Percentiles rank a stretch among this genome's conserved stretches.
Evolutionary conservation across 2,329 filamentous ascomycete genomes (phyloP).

Genomic region (Microdochium nivale): DNA sequence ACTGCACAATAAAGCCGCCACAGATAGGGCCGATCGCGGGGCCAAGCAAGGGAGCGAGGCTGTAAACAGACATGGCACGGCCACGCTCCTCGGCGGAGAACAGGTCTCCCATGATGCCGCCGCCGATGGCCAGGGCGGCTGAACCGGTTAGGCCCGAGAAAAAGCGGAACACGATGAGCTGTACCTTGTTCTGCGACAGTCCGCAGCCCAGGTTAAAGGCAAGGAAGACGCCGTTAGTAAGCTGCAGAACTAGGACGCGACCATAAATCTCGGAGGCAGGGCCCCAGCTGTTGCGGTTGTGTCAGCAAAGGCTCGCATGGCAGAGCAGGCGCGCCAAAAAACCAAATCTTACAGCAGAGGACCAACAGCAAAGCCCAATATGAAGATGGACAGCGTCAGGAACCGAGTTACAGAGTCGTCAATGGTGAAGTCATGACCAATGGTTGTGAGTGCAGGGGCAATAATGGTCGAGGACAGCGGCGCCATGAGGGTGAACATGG

Average conservation of each 20-base stretch:
- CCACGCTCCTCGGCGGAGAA: slow-evolving; percentile 55
- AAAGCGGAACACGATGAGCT: slow-evolving; percentile 51
- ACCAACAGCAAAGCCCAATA: slow-evolving; percentile 44
- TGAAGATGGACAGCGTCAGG: slow-evolving; percentile 39
- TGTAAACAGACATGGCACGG: slow-evolving; percentile 53
- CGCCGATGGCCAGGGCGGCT: slow-evolving; percentile 35
- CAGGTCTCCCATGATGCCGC: slow-evolving; percentile 25
- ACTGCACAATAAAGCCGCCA: slow-evolving; percentile 56
- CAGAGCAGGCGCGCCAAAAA: background rate
- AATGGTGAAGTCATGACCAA: slow-evolving; percentile 46
- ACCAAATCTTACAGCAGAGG: slow-evolving; percentile 31
- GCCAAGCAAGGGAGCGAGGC: slow-evolving; percentile 53
- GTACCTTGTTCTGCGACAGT: slow-evolving; percentile 37
- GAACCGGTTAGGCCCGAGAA: slow-evolving; percentile 50
- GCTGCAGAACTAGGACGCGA: slow-evolving; percentile 42
- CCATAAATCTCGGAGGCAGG: slow-evolving; percentile 49
- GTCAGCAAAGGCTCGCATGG: background rate
- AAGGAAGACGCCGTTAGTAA: slow-evolving; percentile 38
- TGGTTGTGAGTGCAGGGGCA: slow-evolving; percentile 38
- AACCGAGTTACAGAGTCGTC: slow-evolving; percentile 30
- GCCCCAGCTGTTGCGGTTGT: slow-evolving; percentile 21
- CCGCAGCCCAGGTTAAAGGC: slow-evolving; percentile 54
- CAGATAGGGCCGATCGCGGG: slow-evolving; percentile 58
- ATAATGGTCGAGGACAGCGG: slow-evolving; percentile 51
- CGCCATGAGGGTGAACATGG: slow-evolving; percentile 51